Evolutionary conservation across 331 rosid species (phyloP).

Genomic region (Malus hybrid): DNA sequence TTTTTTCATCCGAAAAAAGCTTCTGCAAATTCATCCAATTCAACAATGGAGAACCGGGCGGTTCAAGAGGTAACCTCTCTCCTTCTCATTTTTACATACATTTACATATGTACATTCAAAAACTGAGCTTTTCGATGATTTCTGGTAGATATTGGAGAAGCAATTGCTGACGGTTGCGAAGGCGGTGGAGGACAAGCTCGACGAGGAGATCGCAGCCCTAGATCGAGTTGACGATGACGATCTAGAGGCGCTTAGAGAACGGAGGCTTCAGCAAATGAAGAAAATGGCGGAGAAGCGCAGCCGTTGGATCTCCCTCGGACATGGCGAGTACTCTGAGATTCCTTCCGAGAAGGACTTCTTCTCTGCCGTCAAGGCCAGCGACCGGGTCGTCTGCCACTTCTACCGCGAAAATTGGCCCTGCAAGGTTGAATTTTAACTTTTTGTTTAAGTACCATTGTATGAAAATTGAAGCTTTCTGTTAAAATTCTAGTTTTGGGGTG

Average conservation of each 20-base stretch:
- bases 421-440: constrained; percentile 38
- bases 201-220: constrained; percentile 77
- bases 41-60: constrained; percentile 11
- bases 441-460: background rate
- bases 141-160: constrained; percentile 52
- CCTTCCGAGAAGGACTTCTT: constrained; percentile 88
- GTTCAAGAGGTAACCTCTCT: background rate
- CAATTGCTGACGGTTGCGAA: constrained; percentile 80
- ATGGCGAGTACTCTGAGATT: constrained; percentile 75
- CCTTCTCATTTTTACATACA: background rate
- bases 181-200: constrained; percentile 84
- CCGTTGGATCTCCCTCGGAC: constrained; percentile 93
- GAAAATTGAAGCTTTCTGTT: background rate
- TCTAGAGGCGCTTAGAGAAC: constrained; percentile 71
- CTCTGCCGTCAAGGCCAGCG: constrained; percentile 87
- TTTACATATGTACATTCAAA: too few relatives aligned
- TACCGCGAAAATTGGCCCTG: constrained; percentile 99
- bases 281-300: constrained; percentile 92
- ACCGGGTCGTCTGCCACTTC: constrained; percentile 96
- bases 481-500: background rate
- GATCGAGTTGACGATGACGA: constrained; percentile 83
- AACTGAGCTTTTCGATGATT: background rate
- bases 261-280: constrained; percentile 94
- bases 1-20: background rate
- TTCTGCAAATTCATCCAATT: background rate